phyloP scores from a whole-genome alignment of 345 rosid genomes.

The Eucalyptus regnans region DNA sequence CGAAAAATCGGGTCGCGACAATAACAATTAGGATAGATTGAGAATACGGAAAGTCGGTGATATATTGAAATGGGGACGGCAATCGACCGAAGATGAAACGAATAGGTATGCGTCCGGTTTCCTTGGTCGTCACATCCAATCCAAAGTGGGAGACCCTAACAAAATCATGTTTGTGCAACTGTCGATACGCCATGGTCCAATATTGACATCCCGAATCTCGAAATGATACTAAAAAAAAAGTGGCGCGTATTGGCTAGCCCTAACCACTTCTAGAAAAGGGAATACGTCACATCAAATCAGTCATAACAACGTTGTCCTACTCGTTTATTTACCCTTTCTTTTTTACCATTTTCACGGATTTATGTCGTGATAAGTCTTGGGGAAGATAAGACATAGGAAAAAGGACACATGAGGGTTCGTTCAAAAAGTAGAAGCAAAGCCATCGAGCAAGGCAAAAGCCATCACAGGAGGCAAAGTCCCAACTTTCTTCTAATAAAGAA shows the following conservation, averaged over 20 bases:
- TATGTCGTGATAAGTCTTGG: background rate
- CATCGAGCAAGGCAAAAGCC: background rate
- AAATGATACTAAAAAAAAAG: background rate
- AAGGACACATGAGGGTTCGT: background rate
- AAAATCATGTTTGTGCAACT: background rate
- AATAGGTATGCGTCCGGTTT: background rate
- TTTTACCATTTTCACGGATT: background rate
- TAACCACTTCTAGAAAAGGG: background rate
- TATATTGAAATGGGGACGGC: background rate
- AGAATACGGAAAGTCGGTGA: background rate
- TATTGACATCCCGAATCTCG: fast-evolving
- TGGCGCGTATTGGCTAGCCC: no score
- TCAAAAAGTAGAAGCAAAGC: background rate
- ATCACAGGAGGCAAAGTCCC: background rate
- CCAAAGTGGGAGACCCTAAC: background rate
- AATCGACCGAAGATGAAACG: background rate
- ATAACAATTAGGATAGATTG: background rate
- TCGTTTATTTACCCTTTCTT: background rate
- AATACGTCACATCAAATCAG: background rate
- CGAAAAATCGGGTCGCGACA: no score
- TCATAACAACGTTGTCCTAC: background rate
- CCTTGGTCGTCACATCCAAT: background rate
- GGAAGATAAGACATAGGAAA: background rate
- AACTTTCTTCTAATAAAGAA: background rate
- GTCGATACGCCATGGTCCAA: background rate